Percentiles rank a stretch among this genome's conserved stretches.
These are phyloP conservation scores for Zymoseptoria crescenta DNA, from an alignment of 2,329 filamentous ascomycete species.

Conservation along the genomic window DNA sequence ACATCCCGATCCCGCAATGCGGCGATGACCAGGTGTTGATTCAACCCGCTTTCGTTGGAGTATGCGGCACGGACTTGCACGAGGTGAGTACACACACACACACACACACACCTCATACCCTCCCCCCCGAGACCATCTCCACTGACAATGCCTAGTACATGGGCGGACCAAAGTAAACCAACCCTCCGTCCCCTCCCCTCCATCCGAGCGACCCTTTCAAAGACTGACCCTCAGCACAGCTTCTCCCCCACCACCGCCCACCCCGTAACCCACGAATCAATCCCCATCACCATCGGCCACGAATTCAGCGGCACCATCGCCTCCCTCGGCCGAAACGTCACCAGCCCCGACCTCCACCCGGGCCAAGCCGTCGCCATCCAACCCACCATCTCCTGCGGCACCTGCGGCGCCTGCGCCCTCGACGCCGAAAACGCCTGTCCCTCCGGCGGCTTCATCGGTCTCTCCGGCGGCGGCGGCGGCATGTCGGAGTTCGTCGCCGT, in stretches of 20 bases:
- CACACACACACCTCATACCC: constrained; percentile 41
- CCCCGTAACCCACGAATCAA: constrained; percentile 48
- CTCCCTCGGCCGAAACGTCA: constrained; percentile 44
- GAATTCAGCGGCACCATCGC: constrained; percentile 56
- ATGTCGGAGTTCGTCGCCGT: constrained; percentile 49
- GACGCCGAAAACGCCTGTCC: constrained; percentile 53
- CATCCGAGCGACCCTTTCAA: not conserved
- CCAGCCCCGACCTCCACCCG: constrained; percentile 36
- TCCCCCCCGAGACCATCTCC: not conserved
- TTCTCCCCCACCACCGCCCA: constrained; percentile 48
- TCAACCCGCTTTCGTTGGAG: constrained; percentile 42
- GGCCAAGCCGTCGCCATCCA: constrained; percentile 54
- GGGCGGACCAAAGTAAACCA: constrained; percentile 30
- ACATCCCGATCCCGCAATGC: constrained; percentile 41
- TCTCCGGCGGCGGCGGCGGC: constrained; percentile 46
- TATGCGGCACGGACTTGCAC: constrained; percentile 39
- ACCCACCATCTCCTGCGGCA: constrained; percentile 51
- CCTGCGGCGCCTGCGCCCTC: constrained; percentile 47
- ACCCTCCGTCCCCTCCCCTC: not conserved
- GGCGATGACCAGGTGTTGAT: constrained; percentile 45
- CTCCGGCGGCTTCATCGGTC: constrained; percentile 42
- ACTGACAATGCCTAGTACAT: constrained; percentile 38
- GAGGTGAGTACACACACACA: constrained; percentile 16
- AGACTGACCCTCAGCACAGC: constrained; percentile 26
- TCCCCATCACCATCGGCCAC: constrained; percentile 56